A percentile compares a stretch with the other conserved stretches of the same genome.
phyloP scores from a whole-genome alignment of 768 basidiomycete genomes.

The Phanerodontia chrysosporium region DNA sequence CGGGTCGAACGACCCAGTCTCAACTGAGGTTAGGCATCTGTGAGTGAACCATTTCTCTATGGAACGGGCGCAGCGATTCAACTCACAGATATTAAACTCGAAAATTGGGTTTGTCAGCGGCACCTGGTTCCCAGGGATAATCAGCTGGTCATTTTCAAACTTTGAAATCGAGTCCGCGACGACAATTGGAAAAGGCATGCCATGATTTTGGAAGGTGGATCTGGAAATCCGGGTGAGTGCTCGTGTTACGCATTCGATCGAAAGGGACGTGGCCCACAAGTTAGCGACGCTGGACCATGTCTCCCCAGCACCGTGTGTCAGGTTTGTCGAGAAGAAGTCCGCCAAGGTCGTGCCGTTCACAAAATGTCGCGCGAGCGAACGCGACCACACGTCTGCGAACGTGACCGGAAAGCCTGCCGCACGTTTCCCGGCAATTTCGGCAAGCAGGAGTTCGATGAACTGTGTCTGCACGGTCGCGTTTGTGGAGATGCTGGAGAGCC shows the following conservation, averaged over 20 bases:
- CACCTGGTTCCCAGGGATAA: slow-evolving; percentile 53
- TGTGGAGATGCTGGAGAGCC: slow-evolving; percentile 40
- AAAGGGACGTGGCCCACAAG: slow-evolving; percentile 14
- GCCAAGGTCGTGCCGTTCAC: slow-evolving; percentile 54
- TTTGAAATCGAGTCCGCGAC: slow-evolving; percentile 50
- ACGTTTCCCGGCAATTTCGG: slow-evolving; percentile 50
- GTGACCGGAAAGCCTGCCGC: slow-evolving; percentile 28
- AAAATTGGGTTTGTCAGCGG: slow-evolving; percentile 29
- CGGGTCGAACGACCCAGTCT: slow-evolving; percentile 74
- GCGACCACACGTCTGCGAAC: slow-evolving; percentile 59
- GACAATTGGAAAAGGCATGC: slow-evolving; percentile 66
- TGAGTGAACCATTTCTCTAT: slow-evolving; percentile 3
- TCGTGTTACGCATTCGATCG: not conserved
- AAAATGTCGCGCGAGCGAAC: slow-evolving; percentile 71
- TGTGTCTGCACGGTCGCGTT: slow-evolving; percentile 51
- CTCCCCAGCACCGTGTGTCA: slow-evolving; percentile 68
- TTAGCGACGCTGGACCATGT: slow-evolving; percentile 57
- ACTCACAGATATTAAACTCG: slow-evolving; percentile 22
- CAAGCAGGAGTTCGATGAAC: slow-evolving; percentile 51
- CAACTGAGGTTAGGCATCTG: slow-evolving; percentile 52
- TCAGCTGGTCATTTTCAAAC: slow-evolving; percentile 35
- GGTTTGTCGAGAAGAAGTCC: slow-evolving; percentile 58
- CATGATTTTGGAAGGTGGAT: slow-evolving; percentile 44
- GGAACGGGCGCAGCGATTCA: not conserved
- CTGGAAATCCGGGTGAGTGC: slow-evolving; percentile 21